phyloP scores from a whole-genome alignment of 2,329 filamentous ascomycete species.

The Westerdykella sp. region DNA sequence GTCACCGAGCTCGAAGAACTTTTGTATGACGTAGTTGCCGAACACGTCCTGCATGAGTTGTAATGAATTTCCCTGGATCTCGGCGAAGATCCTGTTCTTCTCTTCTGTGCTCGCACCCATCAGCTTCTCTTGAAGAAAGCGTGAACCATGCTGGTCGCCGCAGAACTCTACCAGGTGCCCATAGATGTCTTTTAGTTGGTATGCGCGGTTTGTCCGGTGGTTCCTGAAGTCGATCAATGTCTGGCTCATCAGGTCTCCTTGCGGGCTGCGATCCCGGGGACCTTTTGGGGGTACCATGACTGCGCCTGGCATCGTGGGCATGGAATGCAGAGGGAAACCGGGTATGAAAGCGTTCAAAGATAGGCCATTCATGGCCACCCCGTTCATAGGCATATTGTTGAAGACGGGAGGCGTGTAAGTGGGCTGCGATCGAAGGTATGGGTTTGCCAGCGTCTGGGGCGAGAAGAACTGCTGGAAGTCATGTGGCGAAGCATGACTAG shows the following conservation, averaged over 20 bases:
- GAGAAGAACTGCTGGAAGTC: conserved; percentile 1
- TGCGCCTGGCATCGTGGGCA: conserved; percentile 31
- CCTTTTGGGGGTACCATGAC: conserved; percentile 38
- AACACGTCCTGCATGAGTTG: conserved; percentile 96
- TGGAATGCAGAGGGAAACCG: conserved; percentile 3
- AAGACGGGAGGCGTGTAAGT: too few relatives aligned
- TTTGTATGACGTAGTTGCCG: conserved; percentile 97
- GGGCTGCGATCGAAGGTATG: too few relatives aligned
- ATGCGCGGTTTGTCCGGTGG: conserved; percentile 66
- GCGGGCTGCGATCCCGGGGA: conserved; percentile 47
- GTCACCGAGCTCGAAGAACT: conserved; percentile 93
- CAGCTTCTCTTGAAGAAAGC: conserved; percentile 91
- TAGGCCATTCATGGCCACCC: conserved; percentile 30
- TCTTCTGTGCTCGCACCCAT: conserved; percentile 92
- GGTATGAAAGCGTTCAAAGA: conserved; percentile 23
- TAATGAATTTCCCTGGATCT: conserved; percentile 76
- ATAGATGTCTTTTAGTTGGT: conserved; percentile 84
- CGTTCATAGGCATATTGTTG: conserved; percentile 30
- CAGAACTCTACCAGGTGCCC: conserved; percentile 87
- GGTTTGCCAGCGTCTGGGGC: too few relatives aligned
- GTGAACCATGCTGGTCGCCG: conserved; percentile 89
- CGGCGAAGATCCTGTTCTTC: conserved; percentile 82
- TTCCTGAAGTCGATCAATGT: conserved; percentile 77
- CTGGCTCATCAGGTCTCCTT: conserved; percentile 60
- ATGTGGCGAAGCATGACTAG: too few relatives aligned